Evolutionary conservation across 2,329 filamentous ascomycete genomes (phyloP).

Genomic region (Fusarium circinatum): DNA sequence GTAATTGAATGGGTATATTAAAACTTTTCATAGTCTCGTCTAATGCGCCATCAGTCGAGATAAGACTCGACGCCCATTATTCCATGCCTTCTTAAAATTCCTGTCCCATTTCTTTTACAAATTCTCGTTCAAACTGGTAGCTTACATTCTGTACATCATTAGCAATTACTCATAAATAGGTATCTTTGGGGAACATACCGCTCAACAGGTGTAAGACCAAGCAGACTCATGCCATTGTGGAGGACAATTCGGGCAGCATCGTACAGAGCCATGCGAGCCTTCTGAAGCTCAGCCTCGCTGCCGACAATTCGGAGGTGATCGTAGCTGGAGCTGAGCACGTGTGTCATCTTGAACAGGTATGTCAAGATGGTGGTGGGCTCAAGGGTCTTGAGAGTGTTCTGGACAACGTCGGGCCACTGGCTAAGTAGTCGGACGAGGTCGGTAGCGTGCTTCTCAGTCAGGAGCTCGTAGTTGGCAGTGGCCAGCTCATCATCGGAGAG

Average conservation of each 20-base stretch:
- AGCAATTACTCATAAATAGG: not conserved
- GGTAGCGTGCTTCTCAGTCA: slow-evolving; percentile 76
- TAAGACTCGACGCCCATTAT: slow-evolving; percentile 15
- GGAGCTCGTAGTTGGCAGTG: slow-evolving; percentile 72
- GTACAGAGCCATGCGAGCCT: slow-evolving; percentile 78
- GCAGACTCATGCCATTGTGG: slow-evolving; percentile 82
- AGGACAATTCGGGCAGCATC: slow-evolving; percentile 79
- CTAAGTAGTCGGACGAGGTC: slow-evolving; percentile 80
- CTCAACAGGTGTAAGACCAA: slow-evolving; percentile 83
- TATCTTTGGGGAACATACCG: slow-evolving; percentile 41
- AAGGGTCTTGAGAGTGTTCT: slow-evolving; percentile 85
- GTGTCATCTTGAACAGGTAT: slow-evolving; percentile 89
- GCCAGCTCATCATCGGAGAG: slow-evolving; percentile 67
- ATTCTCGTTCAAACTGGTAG: not conserved
- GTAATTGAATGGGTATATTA: slow-evolving; percentile 43
- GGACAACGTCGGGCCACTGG: slow-evolving; percentile 86
- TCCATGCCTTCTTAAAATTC: slow-evolving; percentile 2
- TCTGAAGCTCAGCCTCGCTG: slow-evolving; percentile 76
- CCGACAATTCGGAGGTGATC: slow-evolving; percentile 86
- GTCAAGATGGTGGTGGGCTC: slow-evolving; percentile 70
- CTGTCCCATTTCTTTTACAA: slow-evolving; percentile 1
- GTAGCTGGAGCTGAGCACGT: slow-evolving; percentile 82
- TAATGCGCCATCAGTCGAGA: slow-evolving; percentile 30
- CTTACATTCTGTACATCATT: slow-evolving; percentile 42
- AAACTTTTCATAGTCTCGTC: slow-evolving; percentile 42